These are phyloP conservation scores for Sphaerobolus stellatus DNA, from an alignment of 1,284 basidiomycete species.

Conservation along the genomic window DNA sequence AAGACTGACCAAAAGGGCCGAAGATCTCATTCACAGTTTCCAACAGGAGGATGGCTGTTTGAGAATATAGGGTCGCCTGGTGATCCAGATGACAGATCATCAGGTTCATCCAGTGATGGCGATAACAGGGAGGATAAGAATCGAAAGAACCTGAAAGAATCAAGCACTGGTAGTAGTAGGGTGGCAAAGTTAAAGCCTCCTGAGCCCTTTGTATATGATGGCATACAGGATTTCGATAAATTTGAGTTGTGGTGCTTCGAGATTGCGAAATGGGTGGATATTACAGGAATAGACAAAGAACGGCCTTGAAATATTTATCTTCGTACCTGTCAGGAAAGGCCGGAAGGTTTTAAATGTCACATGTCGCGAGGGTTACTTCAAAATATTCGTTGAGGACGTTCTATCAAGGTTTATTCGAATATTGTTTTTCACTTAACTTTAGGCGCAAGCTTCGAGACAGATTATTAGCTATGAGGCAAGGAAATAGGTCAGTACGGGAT, in stretches of 20 bases:
- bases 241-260: neutral
- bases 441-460: slow-evolving; percentile 20
- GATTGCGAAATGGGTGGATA: neutral
- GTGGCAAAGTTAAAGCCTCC: neutral
- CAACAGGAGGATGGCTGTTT: too few relatives aligned
- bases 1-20: too few relatives aligned
- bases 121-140: too few relatives aligned
- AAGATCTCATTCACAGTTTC: too few relatives aligned
- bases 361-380: slow-evolving; percentile 27
- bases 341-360: slow-evolving; percentile 38
- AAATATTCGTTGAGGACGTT: slow-evolving; percentile 26
- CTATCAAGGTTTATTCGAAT: slow-evolving; percentile 40
- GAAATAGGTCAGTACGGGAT: neutral
- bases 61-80: too few relatives aligned
- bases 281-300: neutral
- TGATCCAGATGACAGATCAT: too few relatives aligned
- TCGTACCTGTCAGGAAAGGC: slow-evolving; percentile 34
- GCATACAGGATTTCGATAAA: neutral
- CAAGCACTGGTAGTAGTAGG: neutral
- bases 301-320: neutral
- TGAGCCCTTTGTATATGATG: neutral
- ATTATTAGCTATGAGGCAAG: slow-evolving; percentile 19
- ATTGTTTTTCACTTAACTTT: slow-evolving; percentile 44
- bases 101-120: too few relatives aligned
- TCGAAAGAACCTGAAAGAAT: neutral